These are phyloP conservation scores for Thermothielavioides terrestris DNA, from an alignment of 495 filamentous ascomycete genomes.

Conservation along the genomic window DNA sequence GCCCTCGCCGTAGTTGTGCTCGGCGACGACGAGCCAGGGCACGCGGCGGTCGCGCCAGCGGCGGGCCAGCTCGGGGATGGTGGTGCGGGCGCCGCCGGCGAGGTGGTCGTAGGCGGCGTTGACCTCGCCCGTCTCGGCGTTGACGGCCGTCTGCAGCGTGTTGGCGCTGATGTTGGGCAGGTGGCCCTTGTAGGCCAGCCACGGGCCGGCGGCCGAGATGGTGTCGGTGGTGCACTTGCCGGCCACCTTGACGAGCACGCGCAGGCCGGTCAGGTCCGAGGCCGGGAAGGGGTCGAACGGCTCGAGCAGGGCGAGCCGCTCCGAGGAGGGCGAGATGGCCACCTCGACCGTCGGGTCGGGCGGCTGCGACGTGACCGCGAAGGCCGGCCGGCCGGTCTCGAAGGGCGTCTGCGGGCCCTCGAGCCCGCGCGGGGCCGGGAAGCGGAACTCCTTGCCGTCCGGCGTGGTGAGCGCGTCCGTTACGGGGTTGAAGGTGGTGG, in stretches of 20 bases:
- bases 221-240: slow-evolving; percentile 98
- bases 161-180: slow-evolving; percentile 95
- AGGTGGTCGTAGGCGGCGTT: slow-evolving; percentile 76
- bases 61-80: slow-evolving; percentile 77
- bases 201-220: slow-evolving; percentile 93
- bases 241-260: slow-evolving; percentile 86
- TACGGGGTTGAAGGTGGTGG: slow-evolving; percentile 92
- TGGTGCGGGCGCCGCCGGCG: slow-evolving; percentile 47
- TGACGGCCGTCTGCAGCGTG: slow-evolving; percentile 89
- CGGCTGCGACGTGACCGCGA: slow-evolving; percentile 60
- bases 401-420: slow-evolving; percentile 74
- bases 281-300: slow-evolving; percentile 81
- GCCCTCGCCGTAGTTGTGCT: slow-evolving; percentile 97
- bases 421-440: slow-evolving; percentile 68
- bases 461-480: slow-evolving; percentile 77
- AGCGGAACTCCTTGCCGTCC: slow-evolving; percentile 75
- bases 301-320: slow-evolving; percentile 82
- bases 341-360: slow-evolving; percentile 60
- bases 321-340: slow-evolving; percentile 71
- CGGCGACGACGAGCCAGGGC: slow-evolving; percentile 88
- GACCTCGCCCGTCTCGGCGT: slow-evolving; percentile 83
- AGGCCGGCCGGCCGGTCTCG: slow-evolving; percentile 63
- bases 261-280: slow-evolving; percentile 60
- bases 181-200: slow-evolving; percentile 99
- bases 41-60: slow-evolving; percentile 65